phyloP scores from a whole-genome alignment of 306 rosid species.

The Gynostemma pentaphyllum region DNA sequence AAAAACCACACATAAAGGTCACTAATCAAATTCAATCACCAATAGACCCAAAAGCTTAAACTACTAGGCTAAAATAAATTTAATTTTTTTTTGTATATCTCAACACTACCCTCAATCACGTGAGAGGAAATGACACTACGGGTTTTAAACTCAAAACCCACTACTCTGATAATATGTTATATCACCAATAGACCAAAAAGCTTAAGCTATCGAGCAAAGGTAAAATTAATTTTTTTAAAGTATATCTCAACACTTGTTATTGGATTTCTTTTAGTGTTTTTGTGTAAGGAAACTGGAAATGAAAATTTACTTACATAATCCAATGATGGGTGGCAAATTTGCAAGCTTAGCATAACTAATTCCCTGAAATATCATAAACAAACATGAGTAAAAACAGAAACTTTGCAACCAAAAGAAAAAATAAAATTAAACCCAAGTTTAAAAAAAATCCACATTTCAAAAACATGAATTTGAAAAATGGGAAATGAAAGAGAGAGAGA shows the following conservation, averaged over 20 bases:
- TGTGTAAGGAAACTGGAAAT: not conserved
- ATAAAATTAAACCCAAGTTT: not conserved
- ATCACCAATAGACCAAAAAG: too few relatives aligned
- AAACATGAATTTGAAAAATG: not conserved
- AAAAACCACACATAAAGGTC: not conserved
- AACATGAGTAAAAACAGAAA: not conserved
- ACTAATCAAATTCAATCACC: not conserved
- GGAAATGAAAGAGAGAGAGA: not conserved
- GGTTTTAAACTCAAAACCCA: too few relatives aligned
- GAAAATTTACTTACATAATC: slow-evolving; percentile 54
- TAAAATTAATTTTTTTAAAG: too few relatives aligned
- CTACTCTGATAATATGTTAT: too few relatives aligned
- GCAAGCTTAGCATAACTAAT: slow-evolving; percentile 99
- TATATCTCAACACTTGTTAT: too few relatives aligned
- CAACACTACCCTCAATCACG: too few relatives aligned
- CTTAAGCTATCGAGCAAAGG: too few relatives aligned
- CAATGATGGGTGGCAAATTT: slow-evolving; percentile 88
- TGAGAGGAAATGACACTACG: too few relatives aligned
- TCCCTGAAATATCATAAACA: slow-evolving; percentile 43
- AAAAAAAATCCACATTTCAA: not conserved
- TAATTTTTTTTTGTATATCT: too few relatives aligned
- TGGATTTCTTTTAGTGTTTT: not conserved
- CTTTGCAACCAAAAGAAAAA: not conserved
- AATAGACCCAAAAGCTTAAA: too few relatives aligned
- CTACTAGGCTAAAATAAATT: too few relatives aligned